A percentile compares a stretch with the other conserved stretches of the same genome.
phyloP scores from a whole-genome alignment of 2,329 filamentous ascomycete genomes.

The Trichoderma atrobrunneum region DNA sequence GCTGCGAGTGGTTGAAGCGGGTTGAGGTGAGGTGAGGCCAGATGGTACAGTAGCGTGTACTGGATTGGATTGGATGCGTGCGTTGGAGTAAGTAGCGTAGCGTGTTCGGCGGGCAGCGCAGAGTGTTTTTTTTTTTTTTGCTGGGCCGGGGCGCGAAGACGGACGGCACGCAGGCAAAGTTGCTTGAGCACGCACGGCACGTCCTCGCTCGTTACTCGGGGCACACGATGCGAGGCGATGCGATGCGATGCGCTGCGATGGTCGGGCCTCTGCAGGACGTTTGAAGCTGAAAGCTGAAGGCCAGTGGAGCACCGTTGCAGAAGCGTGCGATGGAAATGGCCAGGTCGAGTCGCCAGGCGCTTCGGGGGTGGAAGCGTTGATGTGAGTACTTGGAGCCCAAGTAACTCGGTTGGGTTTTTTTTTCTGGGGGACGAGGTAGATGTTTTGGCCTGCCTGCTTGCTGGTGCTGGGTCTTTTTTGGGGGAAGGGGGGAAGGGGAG shows the following conservation, averaged over 20 bases:
- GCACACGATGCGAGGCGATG: neutral
- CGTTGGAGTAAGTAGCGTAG: neutral
- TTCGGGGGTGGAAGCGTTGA: slow-evolving; percentile 24
- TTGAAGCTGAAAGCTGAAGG: neutral
- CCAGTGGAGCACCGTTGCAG: slow-evolving; percentile 15
- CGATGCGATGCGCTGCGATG: neutral
- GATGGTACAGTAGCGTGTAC: neutral
- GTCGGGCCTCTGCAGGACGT: neutral
- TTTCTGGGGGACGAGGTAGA: slow-evolving; percentile 28
- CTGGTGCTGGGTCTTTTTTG: slow-evolving; percentile 8
- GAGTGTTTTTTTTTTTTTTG: neutral
- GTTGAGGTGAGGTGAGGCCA: neutral
- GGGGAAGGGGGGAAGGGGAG: slow-evolving; percentile 25
- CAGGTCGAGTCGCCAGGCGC: slow-evolving; percentile 18
- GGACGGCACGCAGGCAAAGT: neutral
- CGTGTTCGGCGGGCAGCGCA: neutral
- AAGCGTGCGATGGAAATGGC: slow-evolving; percentile 20
- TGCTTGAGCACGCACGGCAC: neutral
- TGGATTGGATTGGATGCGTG: neutral
- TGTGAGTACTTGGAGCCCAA: slow-evolving; percentile 40
- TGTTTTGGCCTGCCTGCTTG: slow-evolving; percentile 31
- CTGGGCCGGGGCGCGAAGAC: neutral
- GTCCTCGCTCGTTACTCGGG: neutral
- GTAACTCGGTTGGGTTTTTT: slow-evolving; percentile 33
- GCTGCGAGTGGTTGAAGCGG: neutral